These are phyloP conservation scores for Komagataella ulmi DNA, from an alignment of 805 yeast species.

Conservation along the genomic window DNA sequence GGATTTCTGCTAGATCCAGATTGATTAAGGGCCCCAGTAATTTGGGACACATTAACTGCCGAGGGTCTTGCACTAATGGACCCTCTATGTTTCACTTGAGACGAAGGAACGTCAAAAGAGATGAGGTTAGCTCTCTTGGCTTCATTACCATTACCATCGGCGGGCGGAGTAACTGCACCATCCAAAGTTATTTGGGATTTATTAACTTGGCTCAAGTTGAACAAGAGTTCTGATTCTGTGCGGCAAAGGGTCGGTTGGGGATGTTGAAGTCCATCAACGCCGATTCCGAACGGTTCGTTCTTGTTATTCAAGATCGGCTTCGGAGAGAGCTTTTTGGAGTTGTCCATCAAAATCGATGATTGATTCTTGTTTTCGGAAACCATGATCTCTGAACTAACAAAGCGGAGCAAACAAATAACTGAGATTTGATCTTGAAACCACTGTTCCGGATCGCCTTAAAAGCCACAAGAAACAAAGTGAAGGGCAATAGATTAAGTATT, in stretches of 20 bases:
- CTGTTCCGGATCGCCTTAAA: not conserved
- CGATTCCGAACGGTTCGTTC: not conserved
- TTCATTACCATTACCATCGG: slow-evolving; percentile 5
- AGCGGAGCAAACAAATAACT: not conserved
- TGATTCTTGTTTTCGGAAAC: not conserved
- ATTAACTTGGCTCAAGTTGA: not conserved
- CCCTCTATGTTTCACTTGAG: slow-evolving; percentile 35
- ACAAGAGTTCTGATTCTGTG: not conserved
- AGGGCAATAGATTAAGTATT: not conserved
- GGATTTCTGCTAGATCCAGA: not conserved
- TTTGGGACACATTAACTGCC: slow-evolving; percentile 7
- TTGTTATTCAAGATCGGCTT: not conserved
- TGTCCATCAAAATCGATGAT: not conserved
- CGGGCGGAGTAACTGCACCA: not conserved
- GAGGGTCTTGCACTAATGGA: slow-evolving; percentile 43
- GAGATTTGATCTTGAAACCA: not conserved
- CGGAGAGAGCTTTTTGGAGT: not conserved
- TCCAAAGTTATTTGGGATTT: not conserved
- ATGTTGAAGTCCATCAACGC: not conserved
- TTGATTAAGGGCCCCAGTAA: not conserved
- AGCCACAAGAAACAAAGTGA: not conserved
- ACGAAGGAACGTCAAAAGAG: slow-evolving; percentile 34
- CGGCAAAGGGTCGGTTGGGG: slow-evolving; percentile 1
- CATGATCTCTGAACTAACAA: not conserved
- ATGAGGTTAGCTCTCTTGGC: slow-evolving; percentile 12